A percentile compares a stretch with the other conserved stretches of the same genome.
These are phyloP conservation scores for Diplotaxis tenuifolia DNA, from an alignment of 345 rosid species.

Conservation along the genomic window DNA sequence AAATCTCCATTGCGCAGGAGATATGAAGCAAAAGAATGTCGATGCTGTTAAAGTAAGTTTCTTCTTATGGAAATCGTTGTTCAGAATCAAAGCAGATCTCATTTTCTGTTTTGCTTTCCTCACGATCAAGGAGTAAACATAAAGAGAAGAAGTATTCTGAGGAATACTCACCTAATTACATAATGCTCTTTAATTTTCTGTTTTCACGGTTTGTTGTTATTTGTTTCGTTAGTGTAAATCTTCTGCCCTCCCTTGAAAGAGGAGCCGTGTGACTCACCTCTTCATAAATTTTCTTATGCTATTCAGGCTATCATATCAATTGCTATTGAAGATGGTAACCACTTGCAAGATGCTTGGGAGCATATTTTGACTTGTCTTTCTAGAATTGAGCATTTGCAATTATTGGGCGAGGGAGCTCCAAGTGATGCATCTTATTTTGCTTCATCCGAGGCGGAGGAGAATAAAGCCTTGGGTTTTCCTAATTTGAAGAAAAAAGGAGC, in stretches of 20 bases:
- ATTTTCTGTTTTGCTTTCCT: constrained; percentile 14
- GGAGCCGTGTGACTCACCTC: constrained; percentile 12
- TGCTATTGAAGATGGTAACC: constrained; percentile 93
- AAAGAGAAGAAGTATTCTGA: constrained; percentile 12
- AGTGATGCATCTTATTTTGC: constrained; percentile 78
- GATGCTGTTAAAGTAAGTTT: constrained; percentile 86
- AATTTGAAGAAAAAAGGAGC: constrained; percentile 81
- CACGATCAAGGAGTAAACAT: neutral
- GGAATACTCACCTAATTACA: constrained; percentile 14
- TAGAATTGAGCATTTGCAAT: constrained; percentile 90
- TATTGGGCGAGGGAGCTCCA: constrained; percentile 96
- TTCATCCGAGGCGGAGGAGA: constrained; percentile 73
- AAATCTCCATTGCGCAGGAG: constrained; percentile 86
- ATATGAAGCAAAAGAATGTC: constrained; percentile 96
- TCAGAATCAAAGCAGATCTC: constrained; percentile 15
- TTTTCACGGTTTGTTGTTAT: constrained; percentile 2
- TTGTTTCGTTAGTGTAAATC: constrained; percentile 6
- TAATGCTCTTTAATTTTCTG: neutral
- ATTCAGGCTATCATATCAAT: constrained; percentile 84
- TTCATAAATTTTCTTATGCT: constrained; percentile 18
- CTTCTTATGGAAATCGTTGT: constrained; percentile 16
- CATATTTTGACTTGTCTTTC: constrained; percentile 95
- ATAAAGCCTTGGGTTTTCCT: constrained; percentile 58
- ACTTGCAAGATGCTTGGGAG: constrained; percentile 96
- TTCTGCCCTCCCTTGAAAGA: constrained; percentile 10